phyloP scores from a whole-genome alignment of 2,329 filamentous ascomycete species.

The Colletotrichum spaethianum region DNA sequence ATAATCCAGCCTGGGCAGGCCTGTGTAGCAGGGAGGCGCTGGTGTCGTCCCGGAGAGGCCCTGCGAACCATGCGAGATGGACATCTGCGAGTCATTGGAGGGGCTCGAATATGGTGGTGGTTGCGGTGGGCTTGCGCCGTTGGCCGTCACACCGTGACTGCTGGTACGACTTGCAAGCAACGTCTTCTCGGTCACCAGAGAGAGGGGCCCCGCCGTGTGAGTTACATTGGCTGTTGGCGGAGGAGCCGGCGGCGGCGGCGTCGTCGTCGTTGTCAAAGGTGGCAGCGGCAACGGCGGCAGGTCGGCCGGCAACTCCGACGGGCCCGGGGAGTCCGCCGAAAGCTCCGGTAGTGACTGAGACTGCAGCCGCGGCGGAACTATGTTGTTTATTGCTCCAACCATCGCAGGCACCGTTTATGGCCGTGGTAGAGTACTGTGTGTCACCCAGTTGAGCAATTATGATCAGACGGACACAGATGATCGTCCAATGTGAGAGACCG shows the following conservation, averaged over 20 bases:
- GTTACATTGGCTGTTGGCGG: not conserved
- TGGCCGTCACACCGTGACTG: not conserved
- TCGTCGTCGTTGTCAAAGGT: constrained; percentile 7
- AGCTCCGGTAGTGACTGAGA: not conserved
- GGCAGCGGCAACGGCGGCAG: constrained; percentile 18
- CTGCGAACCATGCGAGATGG: constrained; percentile 26
- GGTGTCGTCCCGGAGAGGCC: constrained; percentile 45
- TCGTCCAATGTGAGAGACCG: not conserved
- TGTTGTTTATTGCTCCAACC: not conserved
- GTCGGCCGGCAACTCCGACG: constrained; percentile 1
- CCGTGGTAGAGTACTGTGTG: not conserved
- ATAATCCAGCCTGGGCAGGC: constrained; percentile 65
- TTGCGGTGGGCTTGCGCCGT: constrained; percentile 26
- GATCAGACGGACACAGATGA: not conserved
- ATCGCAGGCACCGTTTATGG: not conserved
- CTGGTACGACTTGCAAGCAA: not conserved
- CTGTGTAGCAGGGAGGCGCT: constrained; percentile 58
- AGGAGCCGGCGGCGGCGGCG: not conserved
- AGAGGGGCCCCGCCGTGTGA: not conserved
- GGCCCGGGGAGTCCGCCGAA: not conserved
- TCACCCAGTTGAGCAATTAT: not conserved
- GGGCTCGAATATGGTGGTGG: constrained; percentile 55
- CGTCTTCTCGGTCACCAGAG: constrained; percentile 17
- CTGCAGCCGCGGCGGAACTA: not conserved
- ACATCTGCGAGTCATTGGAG: constrained; percentile 41